Evolutionary conservation across 768 basidiomycete species (phyloP).

Genomic region (Polyporus arcularius): DNA sequence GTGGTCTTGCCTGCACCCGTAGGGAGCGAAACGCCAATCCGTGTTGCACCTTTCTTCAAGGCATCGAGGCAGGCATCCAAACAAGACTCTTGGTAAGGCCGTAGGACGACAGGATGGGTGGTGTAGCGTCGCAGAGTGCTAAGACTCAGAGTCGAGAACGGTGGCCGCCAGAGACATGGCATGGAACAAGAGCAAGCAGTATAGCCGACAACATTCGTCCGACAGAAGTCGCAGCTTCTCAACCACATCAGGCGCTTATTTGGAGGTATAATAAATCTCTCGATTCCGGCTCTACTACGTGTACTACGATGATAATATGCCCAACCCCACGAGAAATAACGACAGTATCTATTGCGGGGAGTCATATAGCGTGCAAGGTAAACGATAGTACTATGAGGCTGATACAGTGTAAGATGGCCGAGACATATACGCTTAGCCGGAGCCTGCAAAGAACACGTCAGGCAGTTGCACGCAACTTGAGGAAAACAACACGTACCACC

Average conservation of each 20-base stretch:
- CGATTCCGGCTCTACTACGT: constrained; percentile 22
- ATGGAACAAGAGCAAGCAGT: constrained; percentile 13
- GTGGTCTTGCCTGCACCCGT: constrained; percentile 90
- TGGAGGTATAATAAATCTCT: constrained; percentile 13
- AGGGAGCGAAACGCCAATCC: constrained; percentile 83
- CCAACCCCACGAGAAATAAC: constrained; percentile 30
- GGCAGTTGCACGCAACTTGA: background rate
- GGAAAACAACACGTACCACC: constrained; percentile 61
- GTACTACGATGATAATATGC: constrained; percentile 21
- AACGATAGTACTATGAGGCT: constrained; percentile 32
- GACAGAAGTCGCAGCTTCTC: no score
- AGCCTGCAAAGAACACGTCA: constrained; percentile 30
- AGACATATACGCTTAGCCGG: constrained; percentile 39
- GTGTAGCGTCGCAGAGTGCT: background rate
- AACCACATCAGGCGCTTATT: background rate
- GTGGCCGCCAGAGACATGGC: constrained; percentile 10
- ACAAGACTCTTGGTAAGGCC: constrained; percentile 90
- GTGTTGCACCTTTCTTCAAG: constrained; percentile 61
- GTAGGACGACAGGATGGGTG: constrained; percentile 37
- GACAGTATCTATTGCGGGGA: constrained; percentile 35
- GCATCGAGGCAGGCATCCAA: constrained; percentile 76
- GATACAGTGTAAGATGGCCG: constrained; percentile 27
- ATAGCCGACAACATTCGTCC: background rate
- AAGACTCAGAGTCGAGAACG: background rate
- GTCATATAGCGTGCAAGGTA: constrained; percentile 31